Base-by-base conservation (phyloP, 352 stramenopile species). In the Globisporangium viniferum region DNA sequence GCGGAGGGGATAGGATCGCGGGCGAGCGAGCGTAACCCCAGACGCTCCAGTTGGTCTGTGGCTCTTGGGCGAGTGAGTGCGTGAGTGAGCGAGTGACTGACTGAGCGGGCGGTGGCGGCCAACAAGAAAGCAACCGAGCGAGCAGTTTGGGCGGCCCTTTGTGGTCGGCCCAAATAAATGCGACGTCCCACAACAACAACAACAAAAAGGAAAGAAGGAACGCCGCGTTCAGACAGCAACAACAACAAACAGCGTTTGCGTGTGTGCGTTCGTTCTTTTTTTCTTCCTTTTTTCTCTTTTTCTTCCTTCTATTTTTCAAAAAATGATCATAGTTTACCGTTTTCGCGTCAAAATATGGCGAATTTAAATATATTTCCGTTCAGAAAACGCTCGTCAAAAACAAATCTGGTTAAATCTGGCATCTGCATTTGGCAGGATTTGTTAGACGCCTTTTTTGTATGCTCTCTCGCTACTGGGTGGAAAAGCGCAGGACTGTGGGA, bases 181-280 rank as follows among this genome's bases (percentile, higher is more conserved):
- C 20, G 49, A 29, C 49, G 49, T 20, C 49, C 49, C 49, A 15
- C 49, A 56, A 56, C 3, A 33, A 33, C 31, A 33, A 55, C 36
- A 44, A 44, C 31, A 44, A 12, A 54, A 55, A 56, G 49, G 49
- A 56, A 56, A 56, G 49, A 56, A 56, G 49, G n/a, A 56, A 56
- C 12, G 44, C 44, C 24, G 24, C 24, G 24, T 24, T 24, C 41
- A n/a, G 41, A 51, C 44, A 22, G 7, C 41, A 20, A 7, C 41
- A 20, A 8, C 44, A 51, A n/a, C 41, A 51, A 51, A 18, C 22
- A 51, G 44, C 44, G 18, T 29, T 31, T 18, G 49, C 49, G 1
- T 55, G 31, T 22, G 41, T 22, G 44, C 18, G n/a, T 59, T 59
- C 27, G 12, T 61, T 61, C 55, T 46, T 61, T 61, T 59, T 61